Evolutionary conservation across 306 rosid species (phyloP).

Genomic region (Castanea sativa): DNA sequence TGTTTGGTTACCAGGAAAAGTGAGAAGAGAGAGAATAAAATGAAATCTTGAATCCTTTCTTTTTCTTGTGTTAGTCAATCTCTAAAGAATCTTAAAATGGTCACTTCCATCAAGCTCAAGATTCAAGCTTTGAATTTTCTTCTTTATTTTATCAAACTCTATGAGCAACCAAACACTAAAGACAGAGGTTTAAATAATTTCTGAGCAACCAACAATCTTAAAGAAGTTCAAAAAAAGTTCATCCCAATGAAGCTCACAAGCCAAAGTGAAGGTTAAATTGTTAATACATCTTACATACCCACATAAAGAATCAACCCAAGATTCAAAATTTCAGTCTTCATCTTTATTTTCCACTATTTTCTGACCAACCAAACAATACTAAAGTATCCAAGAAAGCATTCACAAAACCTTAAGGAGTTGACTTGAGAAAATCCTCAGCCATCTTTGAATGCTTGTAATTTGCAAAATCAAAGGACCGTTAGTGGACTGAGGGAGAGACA

Average conservation of each 20-base stretch:
- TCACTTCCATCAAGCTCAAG: not conserved
- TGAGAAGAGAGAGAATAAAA: not conserved
- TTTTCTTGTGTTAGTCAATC: not conserved
- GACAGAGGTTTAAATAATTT: too few species aligned
- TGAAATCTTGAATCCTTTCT: not conserved
- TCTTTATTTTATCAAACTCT: too few species aligned
- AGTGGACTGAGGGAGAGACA: conserved; percentile 16
- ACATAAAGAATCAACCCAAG: not conserved
- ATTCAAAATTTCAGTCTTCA: conserved; percentile 18
- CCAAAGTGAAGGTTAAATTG: conserved; percentile 5
- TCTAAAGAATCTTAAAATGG: not conserved
- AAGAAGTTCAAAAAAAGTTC: not conserved
- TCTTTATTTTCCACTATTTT: not conserved
- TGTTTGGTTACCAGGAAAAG: not conserved
- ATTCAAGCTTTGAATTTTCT: too few species aligned
- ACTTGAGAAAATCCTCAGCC: conserved; percentile 70
- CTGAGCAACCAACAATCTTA: too few species aligned
- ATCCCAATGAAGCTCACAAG: not conserved
- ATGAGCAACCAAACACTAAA: too few species aligned
- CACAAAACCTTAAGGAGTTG: conserved; percentile 64
- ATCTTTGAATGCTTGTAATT: conserved; percentile 89
- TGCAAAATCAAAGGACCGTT: conserved; percentile 55
- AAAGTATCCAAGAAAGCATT: not conserved
- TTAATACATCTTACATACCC: not conserved
- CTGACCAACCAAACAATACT: conserved; percentile 13